Evolutionary conservation across 495 filamentous ascomycete genomes (phyloP), one percentile per base, ranked within the genome.

Genomic region (Evernia prunastri): DNA sequence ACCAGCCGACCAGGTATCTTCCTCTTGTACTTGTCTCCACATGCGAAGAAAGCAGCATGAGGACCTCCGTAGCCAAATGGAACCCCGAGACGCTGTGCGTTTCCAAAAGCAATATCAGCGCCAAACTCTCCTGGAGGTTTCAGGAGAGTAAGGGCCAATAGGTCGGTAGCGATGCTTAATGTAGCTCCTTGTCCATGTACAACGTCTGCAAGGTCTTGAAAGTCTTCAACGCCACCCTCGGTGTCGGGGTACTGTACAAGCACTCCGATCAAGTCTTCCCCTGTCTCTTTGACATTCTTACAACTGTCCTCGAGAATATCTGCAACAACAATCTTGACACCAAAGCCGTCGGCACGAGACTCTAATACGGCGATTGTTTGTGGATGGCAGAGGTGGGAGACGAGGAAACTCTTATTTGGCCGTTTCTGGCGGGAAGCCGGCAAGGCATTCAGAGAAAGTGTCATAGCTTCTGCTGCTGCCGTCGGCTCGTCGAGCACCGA

Each of bases 391-490:
- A 87, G 81, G 64, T 87, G 82, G 27, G 90, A 94, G 18, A 96
- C 89, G 18, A 97, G 83, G 70, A 86, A 97, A 0, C 87, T 86
- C 78, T 91, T 96, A 45, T 85, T 84, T 59, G 83, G 74, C 66
- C 86, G 82, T 77, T 90, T 95, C 67, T 88, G 86, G 70, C 89
- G 84, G 15, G 87, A 77, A 15, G 80, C 66, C 6, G 93, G 87
- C 56, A 96, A 79, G 13, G 85, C 81, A 69, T 89, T 90, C 73
- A 95, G 73, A 5, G 92, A 96, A 76, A 98, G 82, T 40, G 93
- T 97, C 95, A 98, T 96, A 61, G 94, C 94, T 77, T 98, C 94
- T 37, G 94, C 90, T 36, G 93, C 94, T 40, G 94, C 94, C 9
- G 95, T 97, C 42, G 89, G 86, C 74, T 98, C 94, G 68, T 98